Base-by-base conservation (phyloP, 768 basidiomycete genomes). In the Ramaria sp. region DNA sequence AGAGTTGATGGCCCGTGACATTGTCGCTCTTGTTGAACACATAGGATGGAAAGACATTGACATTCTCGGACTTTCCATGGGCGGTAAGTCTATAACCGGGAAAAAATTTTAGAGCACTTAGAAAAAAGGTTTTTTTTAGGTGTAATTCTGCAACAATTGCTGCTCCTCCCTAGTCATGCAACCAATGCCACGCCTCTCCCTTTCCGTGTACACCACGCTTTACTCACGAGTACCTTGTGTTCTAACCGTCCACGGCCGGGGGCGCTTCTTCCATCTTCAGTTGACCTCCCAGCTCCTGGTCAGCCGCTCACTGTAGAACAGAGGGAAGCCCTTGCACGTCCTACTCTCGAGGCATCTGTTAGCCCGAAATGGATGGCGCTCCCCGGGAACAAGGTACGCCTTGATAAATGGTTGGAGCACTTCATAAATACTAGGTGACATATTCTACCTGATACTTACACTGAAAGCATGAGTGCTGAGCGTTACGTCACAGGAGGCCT, bases 51-150 rank as follows among this genome's bases (percentile, higher is more conserved):
- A 65, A 51, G 61, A 73, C 45, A 55, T 78, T 25, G 64, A 70
- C 7, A 58, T 78, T 7, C 73, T 75, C 51, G 76, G 75, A 3
- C 76, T 70, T 61, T 78, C 76, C 1, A 76, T 78, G 76, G 76
- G 76, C 52, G 76, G 76, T 75, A 58, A 52, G n/a, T 66, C 57
- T 44, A 16, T 25, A 3, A 28, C 30, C 20, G 16, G 5, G 18
- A 13, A 16, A 52, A 52, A 9, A 52, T 37, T 5, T 44, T 20
- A 24, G 7, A 9, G 15, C 24, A n/a, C n/a, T n/a, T n/a, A n/a
- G n/a, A n/a, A n/a, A n/a, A n/a, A n/a, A n/a, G n/a, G n/a, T 28
- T 22, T 54, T 20, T 9, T 24, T 16, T 39, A 76, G 75, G 74
- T 41, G 64, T 70, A 6, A 60, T 77, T 43, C 65, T 71, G 2